These are phyloP conservation scores for Spizellomyces punctatus DNA, from an alignment of 192 early-diverging fungal species.

Conservation along the genomic window DNA sequence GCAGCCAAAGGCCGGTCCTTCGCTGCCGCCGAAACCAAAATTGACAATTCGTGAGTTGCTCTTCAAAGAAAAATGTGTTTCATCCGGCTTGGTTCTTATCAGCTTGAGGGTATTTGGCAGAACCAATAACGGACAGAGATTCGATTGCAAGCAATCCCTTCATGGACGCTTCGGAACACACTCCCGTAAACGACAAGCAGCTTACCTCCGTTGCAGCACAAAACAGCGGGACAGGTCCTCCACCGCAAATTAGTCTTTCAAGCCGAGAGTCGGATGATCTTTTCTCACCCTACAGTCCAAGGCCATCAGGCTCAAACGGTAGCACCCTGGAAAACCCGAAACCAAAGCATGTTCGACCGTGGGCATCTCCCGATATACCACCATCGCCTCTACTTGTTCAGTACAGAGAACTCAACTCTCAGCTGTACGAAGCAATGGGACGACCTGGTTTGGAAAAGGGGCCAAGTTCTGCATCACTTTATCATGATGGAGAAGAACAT, in stretches of 20 bases:
- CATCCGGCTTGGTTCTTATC: background rate
- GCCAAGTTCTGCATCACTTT: background rate
- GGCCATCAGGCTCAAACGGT: background rate
- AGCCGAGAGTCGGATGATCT: background rate
- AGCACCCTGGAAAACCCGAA: background rate
- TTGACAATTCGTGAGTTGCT: background rate
- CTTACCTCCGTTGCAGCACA: background rate
- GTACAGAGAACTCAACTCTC: conserved; percentile 25
- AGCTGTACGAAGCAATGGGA: conserved; percentile 10
- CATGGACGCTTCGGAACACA: no score
- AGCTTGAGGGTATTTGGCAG: background rate
- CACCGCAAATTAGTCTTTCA: background rate
- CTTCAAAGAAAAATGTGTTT: background rate
- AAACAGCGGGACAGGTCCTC: background rate
- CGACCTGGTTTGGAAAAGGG: background rate
- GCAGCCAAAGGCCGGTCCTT: background rate
- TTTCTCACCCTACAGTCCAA: background rate
- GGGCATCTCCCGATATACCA: conserved; percentile 28
- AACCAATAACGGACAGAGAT: background rate
- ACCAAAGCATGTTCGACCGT: background rate
- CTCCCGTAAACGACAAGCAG: no score
- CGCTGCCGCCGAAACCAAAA: background rate
- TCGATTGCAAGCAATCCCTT: no score
- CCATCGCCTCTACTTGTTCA: conserved; percentile 17
- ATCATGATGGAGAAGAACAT: background rate